phyloP scores from a whole-genome alignment of 257 asterid genomes.

The Solanum medicagineum region DNA sequence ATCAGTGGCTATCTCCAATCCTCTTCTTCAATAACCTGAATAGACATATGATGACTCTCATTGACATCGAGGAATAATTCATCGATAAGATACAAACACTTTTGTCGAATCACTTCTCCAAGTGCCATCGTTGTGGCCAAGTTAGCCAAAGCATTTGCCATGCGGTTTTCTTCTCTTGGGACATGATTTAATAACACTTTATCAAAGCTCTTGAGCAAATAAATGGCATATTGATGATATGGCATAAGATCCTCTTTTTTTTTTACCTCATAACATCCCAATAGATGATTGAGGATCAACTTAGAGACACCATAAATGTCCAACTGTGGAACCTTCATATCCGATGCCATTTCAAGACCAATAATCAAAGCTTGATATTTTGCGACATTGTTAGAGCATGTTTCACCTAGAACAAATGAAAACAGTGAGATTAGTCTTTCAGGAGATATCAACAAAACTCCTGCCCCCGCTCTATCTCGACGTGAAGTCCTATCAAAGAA shows the following conservation, averaged over 20 bases:
- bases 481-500: background rate
- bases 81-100: no score
- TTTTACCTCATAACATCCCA: background rate
- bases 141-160: background rate
- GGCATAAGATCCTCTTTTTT: background rate
- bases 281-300: background rate
- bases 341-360: background rate
- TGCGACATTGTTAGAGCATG: background rate
- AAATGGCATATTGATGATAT: background rate
- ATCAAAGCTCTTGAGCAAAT: background rate
- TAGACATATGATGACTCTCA: background rate
- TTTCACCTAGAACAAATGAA: background rate
- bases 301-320: background rate
- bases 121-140: background rate
- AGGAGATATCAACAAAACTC: no score
- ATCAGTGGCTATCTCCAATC: background rate
- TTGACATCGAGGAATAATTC: background rate
- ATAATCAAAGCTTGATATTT: background rate
- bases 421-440: no score
- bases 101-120: background rate
- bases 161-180: background rate
- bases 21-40: background rate
- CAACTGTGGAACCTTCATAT: background rate
- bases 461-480: no score
- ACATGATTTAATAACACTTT: background rate